A percentile compares a stretch with the other conserved stretches of the same genome.
Conservation (phyloP, 805 yeast genomes). For the Tetrapisispora nanseiensis region DNA sequence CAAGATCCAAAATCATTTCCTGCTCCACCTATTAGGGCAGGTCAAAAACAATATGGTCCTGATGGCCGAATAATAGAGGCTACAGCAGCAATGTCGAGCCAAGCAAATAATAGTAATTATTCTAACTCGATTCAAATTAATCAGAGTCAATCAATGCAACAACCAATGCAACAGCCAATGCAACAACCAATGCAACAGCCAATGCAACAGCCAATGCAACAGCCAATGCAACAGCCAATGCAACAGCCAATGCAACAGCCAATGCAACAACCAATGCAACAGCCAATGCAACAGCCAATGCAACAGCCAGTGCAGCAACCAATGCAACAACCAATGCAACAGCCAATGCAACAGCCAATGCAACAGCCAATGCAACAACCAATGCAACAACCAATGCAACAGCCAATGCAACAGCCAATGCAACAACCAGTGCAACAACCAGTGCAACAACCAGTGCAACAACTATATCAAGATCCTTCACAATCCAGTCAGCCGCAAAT, state of each 20-base stretch:
- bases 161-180: not conserved
- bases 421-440: not conserved
- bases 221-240: not conserved
- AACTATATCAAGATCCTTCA: not conserved
- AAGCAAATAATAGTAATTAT: not conserved
- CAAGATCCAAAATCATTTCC: slow-evolving; percentile 22
- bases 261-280: not conserved
- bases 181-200: not conserved
- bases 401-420: not conserved
- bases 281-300: no score
- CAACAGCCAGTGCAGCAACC: no score
- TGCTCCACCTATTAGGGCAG: slow-evolving; percentile 34
- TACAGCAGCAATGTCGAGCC: not conserved
- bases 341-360: not conserved
- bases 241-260: not conserved
- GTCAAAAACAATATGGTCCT: slow-evolving; percentile 24
- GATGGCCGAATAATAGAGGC: slow-evolving; percentile 10
- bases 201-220: not conserved
- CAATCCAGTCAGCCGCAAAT: not conserved
- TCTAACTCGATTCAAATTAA: no score
- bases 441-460: not conserved
- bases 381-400: not conserved
- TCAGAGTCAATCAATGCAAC: no score
- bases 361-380: not conserved
- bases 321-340: no score